Percentiles rank a stretch among this genome's conserved stretches.
phyloP scores from a whole-genome alignment of 768 basidiomycete species.

The Leccinum olivaceopallidum region DNA sequence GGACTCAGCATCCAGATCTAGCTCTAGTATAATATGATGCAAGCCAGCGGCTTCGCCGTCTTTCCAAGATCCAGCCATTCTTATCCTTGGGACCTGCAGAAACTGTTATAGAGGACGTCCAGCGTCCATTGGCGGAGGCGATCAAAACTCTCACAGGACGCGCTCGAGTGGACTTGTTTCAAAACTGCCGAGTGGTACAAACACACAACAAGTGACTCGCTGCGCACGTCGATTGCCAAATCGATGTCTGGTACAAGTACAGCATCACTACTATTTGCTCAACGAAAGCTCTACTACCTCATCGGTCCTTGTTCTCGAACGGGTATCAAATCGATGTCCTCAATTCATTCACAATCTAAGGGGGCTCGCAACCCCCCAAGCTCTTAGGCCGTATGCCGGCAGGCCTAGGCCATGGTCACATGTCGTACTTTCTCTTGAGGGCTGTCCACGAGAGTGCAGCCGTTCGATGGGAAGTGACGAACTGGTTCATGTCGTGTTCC shows the following conservation, averaged over 20 bases:
- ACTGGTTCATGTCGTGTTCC: conserved; percentile 82
- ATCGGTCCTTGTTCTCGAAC: conserved; percentile 18
- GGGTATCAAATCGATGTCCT: conserved; percentile 29
- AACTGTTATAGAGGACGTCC: conserved; percentile 1
- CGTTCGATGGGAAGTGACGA: conserved; percentile 58
- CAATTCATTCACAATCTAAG: conserved; percentile 1
- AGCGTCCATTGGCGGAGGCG: background rate
- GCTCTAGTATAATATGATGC: too few species aligned
- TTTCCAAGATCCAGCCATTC: too few species aligned
- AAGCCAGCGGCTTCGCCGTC: too few species aligned
- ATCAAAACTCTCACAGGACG: background rate
- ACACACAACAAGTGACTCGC: background rate
- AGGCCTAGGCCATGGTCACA: conserved; percentile 31
- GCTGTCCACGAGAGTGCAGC: conserved; percentile 74
- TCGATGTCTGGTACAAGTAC: conserved; percentile 11
- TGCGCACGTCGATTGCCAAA: conserved; percentile 18
- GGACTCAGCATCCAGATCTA: too few species aligned
- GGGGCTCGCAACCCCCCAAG: background rate
- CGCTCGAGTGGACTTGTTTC: background rate
- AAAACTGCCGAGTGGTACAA: background rate
- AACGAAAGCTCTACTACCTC: conserved; percentile 18
- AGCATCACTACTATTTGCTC: conserved; percentile 15
- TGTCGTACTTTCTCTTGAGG: conserved; percentile 72
- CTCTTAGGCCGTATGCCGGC: conserved; percentile 1
- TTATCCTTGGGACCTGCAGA: too few species aligned